A percentile compares a stretch with the other conserved stretches of the same genome.
Conservation (phyloP, 1,139 yeast genomes). For the Suhomyces atakaporum region DNA sequence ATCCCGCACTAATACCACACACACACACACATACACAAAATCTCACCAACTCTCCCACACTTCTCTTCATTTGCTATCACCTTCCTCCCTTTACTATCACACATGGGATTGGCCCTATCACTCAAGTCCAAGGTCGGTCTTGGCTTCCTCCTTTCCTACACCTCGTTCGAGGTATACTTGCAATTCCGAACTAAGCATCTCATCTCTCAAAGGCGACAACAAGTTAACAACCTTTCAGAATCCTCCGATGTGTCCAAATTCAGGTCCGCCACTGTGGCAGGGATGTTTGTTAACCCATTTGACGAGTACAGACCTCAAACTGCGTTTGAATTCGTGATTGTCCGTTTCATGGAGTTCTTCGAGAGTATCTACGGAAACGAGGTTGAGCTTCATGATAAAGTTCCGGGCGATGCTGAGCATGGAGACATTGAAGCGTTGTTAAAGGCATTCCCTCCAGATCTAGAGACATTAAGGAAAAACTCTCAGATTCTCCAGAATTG, state of each 20-base stretch:
- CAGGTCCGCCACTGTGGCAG: slow-evolving; percentile 61
- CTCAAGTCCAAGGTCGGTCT: slow-evolving; percentile 44
- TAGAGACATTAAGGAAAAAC: slow-evolving; percentile 43
- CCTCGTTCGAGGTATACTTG: slow-evolving; percentile 67
- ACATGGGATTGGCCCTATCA: slow-evolving; percentile 16
- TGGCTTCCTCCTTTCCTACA: slow-evolving; percentile 62
- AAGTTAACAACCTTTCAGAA: slow-evolving; percentile 24
- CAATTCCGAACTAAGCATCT: slow-evolving; percentile 57
- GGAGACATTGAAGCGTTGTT: slow-evolving; percentile 52
- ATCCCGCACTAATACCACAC: too few species aligned
- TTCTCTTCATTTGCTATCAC: too few species aligned
- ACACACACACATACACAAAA: background rate
- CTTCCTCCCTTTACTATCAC: background rate
- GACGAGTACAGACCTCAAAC: slow-evolving; percentile 91
- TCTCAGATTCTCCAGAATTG: slow-evolving; percentile 34
- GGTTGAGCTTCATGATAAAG: slow-evolving; percentile 40
- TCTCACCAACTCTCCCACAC: slow-evolving; percentile 1
- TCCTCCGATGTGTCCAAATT: slow-evolving; percentile 30
- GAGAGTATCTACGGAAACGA: slow-evolving; percentile 70
- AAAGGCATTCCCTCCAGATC: slow-evolving; percentile 61
- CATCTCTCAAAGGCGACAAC: slow-evolving; percentile 53
- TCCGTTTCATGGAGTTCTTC: slow-evolving; percentile 69
- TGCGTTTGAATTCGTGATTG: slow-evolving; percentile 75
- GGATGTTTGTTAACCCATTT: slow-evolving; percentile 88
- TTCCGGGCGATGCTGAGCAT: slow-evolving; percentile 49